phyloP scores from a whole-genome alignment of 768 basidiomycete species.

The Phylloporus rhodoxanthus region DNA sequence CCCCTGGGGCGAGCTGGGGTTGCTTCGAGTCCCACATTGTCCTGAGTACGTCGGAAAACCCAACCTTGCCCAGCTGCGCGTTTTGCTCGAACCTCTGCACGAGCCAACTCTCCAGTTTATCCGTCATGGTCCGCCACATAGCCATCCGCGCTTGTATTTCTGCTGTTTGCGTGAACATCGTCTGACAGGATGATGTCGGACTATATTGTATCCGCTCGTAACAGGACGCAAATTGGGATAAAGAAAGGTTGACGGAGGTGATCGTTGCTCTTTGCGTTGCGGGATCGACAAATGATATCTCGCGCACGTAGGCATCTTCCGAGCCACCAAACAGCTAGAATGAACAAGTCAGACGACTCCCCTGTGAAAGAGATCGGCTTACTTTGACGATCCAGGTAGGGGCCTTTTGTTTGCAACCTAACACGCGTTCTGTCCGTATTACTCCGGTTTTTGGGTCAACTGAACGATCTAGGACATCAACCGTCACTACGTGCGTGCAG shows the following conservation, averaged over 20 bases:
- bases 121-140: constrained; percentile 75
- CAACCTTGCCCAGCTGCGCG: constrained; percentile 81
- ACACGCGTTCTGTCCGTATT: constrained; percentile 83
- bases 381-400: constrained; percentile 93
- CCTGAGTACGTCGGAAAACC: constrained; percentile 84
- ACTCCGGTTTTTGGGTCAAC: constrained; percentile 81
- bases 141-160: constrained; percentile 81
- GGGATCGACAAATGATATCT: constrained; percentile 91
- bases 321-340: constrained; percentile 82
- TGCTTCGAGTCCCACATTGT: constrained; percentile 73
- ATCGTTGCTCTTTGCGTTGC: constrained; percentile 72
- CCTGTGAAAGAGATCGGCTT: constrained; percentile 22
- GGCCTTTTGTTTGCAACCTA: constrained; percentile 89
- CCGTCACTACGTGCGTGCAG: constrained; percentile 80
- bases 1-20: constrained; percentile 30
- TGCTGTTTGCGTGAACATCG: constrained; percentile 83
- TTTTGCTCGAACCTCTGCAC: constrained; percentile 89
- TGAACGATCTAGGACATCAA: constrained; percentile 82
- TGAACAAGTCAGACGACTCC: constrained; percentile 4
- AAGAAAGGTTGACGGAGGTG: constrained; percentile 87
- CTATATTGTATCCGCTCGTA: constrained; percentile 85
- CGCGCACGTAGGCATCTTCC: constrained; percentile 90
- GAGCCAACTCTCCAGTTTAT: constrained; percentile 80
- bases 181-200: constrained; percentile 58
- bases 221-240: constrained; percentile 93